These are phyloP conservation scores for Coniferiporia weirii DNA, from an alignment of 1,284 basidiomycete genomes.

Conservation along the genomic window DNA sequence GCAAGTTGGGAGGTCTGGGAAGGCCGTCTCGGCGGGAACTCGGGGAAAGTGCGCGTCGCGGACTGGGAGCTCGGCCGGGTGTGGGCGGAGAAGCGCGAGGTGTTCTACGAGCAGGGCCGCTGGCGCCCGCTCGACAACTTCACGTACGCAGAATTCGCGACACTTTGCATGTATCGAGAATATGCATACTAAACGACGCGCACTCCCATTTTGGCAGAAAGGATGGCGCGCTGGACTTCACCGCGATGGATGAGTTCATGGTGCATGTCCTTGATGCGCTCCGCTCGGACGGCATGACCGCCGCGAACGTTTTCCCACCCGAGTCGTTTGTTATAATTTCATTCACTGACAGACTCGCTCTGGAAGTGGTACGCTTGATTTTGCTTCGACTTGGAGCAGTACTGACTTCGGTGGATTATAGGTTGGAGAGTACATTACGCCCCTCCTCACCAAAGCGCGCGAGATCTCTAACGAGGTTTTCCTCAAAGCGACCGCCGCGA, in stretches of 20 bases:
- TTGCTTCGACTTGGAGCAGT: not conserved
- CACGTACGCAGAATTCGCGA: conserved; percentile 45
- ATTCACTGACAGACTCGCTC: conserved; percentile 73
- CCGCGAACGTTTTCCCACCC: conserved; percentile 82
- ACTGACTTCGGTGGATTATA: conserved; percentile 28
- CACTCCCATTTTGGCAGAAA: conserved; percentile 27
- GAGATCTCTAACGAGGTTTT: conserved; percentile 72
- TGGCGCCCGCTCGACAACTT: conserved; percentile 85
- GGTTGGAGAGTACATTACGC: conserved; percentile 84
- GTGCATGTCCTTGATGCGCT: conserved; percentile 60
- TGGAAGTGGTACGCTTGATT: conserved; percentile 54
- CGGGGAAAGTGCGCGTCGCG: conserved; percentile 22
- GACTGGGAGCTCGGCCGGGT: conserved; percentile 91
- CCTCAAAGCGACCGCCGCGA: conserved; percentile 83
- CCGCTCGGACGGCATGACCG: conserved; percentile 70
- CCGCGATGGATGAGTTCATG: conserved; percentile 92
- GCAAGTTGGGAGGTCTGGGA: conserved; percentile 83
- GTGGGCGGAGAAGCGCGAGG: conserved; percentile 90
- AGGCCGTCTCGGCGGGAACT: conserved; percentile 21
- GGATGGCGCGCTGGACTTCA: conserved; percentile 70
- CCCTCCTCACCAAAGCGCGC: conserved; percentile 74
- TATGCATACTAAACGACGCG: conserved; percentile 4
- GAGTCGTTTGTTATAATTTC: conserved; percentile 65
- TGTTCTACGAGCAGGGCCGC: conserved; percentile 81
- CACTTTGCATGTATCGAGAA: not conserved